phyloP scores from a whole-genome alignment of 108 stramenopile species.

The Cylindrotheca fusiformis region DNA sequence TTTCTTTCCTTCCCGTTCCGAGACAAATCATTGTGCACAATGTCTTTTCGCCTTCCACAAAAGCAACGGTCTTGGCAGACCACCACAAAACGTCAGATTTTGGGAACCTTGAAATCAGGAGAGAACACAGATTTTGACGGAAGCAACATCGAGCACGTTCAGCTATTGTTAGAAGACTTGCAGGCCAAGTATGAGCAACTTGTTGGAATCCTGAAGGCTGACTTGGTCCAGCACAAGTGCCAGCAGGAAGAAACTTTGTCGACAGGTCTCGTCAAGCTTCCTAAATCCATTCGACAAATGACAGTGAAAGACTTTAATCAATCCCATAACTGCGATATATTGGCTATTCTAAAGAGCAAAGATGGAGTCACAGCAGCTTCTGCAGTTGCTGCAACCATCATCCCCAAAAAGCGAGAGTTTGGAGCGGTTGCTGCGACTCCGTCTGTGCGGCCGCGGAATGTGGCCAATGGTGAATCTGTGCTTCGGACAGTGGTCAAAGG shows the following conservation, averaged over 20 bases:
- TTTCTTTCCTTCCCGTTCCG: too few relatives aligned
- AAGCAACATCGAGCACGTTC: conserved; percentile 33
- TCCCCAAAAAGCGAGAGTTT: conserved; percentile 23
- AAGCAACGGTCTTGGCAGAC: conserved; percentile 17
- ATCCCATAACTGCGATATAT: conserved; percentile 50
- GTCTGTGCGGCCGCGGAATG: conserved; percentile 18
- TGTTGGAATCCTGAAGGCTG: conserved; percentile 20
- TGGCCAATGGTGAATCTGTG: conserved; percentile 4
- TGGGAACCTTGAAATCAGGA: conserved; percentile 20
- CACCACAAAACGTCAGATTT: conserved; percentile 37
- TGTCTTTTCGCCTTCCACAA: too few relatives aligned
- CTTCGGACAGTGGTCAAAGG: conserved; percentile 63
- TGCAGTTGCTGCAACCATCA: conserved; percentile 10
- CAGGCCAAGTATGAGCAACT: conserved; percentile 26
- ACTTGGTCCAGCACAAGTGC: conserved; percentile 19
- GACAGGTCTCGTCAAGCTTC: conserved; percentile 41
- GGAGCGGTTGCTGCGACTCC: conserved; percentile 16
- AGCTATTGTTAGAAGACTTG: conserved; percentile 32
- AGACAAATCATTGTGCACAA: too few relatives aligned
- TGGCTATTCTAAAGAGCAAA: conserved; percentile 45
- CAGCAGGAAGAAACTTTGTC: conserved; percentile 36
- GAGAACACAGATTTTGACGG: conserved; percentile 20
- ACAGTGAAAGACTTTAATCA: conserved; percentile 67
- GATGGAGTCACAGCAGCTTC: conserved; percentile 13
- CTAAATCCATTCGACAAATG: conserved; percentile 51